phyloP scores from a whole-genome alignment of 2,329 filamentous ascomycete genomes.

The Myotisia sp. region DNA sequence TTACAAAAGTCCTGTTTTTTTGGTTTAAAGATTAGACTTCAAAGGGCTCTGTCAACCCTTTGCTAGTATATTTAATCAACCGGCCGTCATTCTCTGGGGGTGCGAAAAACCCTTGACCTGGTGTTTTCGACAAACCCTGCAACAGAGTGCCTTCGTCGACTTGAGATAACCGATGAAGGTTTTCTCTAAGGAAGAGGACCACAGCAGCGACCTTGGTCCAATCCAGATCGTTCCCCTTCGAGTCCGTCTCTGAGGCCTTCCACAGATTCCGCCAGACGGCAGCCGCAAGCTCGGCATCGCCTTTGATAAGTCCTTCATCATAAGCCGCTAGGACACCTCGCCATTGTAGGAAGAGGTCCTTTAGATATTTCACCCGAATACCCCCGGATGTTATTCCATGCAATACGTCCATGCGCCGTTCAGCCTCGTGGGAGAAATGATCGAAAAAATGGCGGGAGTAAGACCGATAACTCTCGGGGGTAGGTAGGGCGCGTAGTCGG shows the following conservation, averaged over 20 bases:
- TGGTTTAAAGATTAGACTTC: too few species aligned
- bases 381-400: constrained; percentile 38
- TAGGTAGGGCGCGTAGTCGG: constrained; percentile 60
- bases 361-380: constrained; percentile 49
- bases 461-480: constrained; percentile 50
- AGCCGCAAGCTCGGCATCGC: constrained; percentile 36
- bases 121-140: too few species aligned
- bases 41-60: too few species aligned
- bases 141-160: too few species aligned
- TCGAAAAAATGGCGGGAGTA: constrained; percentile 89
- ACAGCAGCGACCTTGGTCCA: constrained; percentile 46
- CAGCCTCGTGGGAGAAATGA: constrained; percentile 60
- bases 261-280: constrained; percentile 92
- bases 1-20: too few species aligned
- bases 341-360: constrained; percentile 90
- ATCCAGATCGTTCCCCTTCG: constrained; percentile 39
- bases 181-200: constrained; percentile 48
- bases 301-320: constrained; percentile 33
- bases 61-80: too few species aligned
- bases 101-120: too few species aligned
- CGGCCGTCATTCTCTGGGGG: too few species aligned
- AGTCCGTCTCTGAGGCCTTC: constrained; percentile 47
- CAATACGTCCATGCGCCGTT: constrained; percentile 50
- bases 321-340: constrained; percentile 64
- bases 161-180: constrained; percentile 35